A percentile compares a stretch with the other conserved stretches of the same genome.
These are phyloP conservation scores for Blastomyces gilchristii DNA, from an alignment of 2,329 filamentous ascomycete species.

Conservation along the genomic window DNA sequence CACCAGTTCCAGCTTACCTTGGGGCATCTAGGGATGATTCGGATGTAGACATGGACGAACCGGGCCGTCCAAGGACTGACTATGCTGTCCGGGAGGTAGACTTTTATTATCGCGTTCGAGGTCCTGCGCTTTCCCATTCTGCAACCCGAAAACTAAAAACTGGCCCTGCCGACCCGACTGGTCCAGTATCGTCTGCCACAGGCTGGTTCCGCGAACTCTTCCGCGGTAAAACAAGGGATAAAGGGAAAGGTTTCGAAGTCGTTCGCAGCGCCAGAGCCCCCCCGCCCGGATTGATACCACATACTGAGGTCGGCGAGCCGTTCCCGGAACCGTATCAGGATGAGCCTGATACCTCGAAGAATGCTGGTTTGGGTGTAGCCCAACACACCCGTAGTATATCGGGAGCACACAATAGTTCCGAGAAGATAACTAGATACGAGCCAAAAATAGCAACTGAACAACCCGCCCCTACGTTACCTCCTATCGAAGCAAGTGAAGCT, in stretches of 20 bases:
- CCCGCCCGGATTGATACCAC: slow-evolving; percentile 53
- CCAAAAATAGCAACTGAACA: neutral
- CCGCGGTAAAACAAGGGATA: slow-evolving; percentile 81
- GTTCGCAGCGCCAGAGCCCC: slow-evolving; percentile 83
- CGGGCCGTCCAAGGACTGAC: slow-evolving; percentile 54
- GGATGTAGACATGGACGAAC: slow-evolving; percentile 38
- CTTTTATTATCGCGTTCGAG: slow-evolving; percentile 90
- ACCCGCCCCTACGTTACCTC: slow-evolving; percentile 46
- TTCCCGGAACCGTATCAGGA: slow-evolving; percentile 57
- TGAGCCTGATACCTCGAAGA: slow-evolving; percentile 33
- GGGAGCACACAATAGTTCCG: slow-evolving; percentile 14
- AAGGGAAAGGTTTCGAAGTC: slow-evolving; percentile 93
- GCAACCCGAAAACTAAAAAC: slow-evolving; percentile 81
- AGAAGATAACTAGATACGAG: slow-evolving; percentile 15
- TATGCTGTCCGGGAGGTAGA: slow-evolving; percentile 93
- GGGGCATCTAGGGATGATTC: slow-evolving; percentile 45
- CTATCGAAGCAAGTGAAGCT: slow-evolving; percentile 48
- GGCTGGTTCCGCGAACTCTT: slow-evolving; percentile 79
- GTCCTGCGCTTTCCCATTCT: slow-evolving; percentile 72
- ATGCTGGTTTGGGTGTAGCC: slow-evolving; percentile 16
- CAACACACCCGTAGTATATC: slow-evolving; percentile 8
- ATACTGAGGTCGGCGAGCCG: slow-evolving; percentile 43
- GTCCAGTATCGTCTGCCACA: slow-evolving; percentile 76
- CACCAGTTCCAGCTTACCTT: slow-evolving; percentile 46
- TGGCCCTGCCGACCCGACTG: slow-evolving; percentile 87